Evolutionary conservation across 1,284 basidiomycete genomes (phyloP).

Genomic region (Trichosporon faecale): DNA sequence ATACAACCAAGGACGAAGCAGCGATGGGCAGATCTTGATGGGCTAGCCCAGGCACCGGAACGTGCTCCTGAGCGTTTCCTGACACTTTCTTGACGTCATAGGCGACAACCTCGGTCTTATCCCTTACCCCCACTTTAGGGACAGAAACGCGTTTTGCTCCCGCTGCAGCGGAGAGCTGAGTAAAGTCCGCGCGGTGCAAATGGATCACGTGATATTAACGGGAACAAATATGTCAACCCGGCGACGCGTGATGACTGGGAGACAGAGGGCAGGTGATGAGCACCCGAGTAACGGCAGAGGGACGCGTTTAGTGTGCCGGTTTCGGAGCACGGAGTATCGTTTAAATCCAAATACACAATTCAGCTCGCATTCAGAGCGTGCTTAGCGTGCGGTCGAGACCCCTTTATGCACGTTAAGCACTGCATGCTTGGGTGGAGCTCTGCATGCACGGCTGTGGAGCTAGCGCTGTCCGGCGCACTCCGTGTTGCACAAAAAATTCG

Average conservation of each 20-base stretch:
- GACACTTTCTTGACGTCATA: neutral
- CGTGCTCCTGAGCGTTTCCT: neutral
- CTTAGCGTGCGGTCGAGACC: neutral
- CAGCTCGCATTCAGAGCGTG: neutral
- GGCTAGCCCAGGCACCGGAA: constrained; percentile 1
- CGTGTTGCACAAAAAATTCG: too few species aligned
- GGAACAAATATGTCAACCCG: too few species aligned
- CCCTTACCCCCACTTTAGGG: neutral
- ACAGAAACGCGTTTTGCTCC: neutral
- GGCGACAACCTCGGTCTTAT: neutral
- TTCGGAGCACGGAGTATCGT: neutral
- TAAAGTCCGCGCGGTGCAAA: too few species aligned
- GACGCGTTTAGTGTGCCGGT: neutral
- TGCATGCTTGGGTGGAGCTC: neutral
- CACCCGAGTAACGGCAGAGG: neutral
- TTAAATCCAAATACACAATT: neutral
- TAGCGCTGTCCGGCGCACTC: too few species aligned
- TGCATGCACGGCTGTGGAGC: neutral
- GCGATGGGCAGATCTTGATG: neutral
- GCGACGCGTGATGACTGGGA: neutral
- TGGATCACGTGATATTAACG: too few species aligned
- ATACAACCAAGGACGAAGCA: too few species aligned
- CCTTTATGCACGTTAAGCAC: neutral
- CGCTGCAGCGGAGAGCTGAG: too few species aligned
- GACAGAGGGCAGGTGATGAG: too few species aligned